These are phyloP conservation scores for Fusarium brachygibbosum DNA, from an alignment of 2,329 filamentous ascomycete species.

Conservation along the genomic window DNA sequence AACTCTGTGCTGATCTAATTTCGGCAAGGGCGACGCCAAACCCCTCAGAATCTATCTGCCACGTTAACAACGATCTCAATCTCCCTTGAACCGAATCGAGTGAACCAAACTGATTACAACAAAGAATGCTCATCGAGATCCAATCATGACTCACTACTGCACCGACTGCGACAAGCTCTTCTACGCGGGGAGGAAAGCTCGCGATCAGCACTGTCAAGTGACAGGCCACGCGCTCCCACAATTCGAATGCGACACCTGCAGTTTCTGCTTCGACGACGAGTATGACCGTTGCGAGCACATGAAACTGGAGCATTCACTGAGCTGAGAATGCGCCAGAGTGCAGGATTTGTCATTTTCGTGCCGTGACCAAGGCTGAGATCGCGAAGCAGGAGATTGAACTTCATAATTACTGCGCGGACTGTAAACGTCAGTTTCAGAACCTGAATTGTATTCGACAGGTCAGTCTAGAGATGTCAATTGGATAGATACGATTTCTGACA, in stretches of 20 bases:
- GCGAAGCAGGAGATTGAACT: conserved; percentile 48
- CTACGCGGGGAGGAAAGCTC: conserved; percentile 40
- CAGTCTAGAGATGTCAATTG: accelerated
- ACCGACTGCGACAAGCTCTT: conserved; percentile 49
- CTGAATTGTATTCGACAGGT: conserved; percentile 39
- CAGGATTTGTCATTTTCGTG: conserved; percentile 39
- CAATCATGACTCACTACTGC: conserved; percentile 39
- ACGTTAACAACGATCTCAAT: background rate
- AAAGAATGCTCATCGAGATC: background rate
- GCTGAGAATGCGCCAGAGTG: conserved; percentile 42
- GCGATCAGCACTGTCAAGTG: conserved; percentile 48
- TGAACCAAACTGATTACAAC: background rate
- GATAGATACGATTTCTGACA: background rate
- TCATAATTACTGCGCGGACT: conserved; percentile 54
- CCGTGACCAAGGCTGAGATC: conserved; percentile 1
- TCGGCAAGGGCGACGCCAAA: background rate
- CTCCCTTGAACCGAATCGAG: background rate
- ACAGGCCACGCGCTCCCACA: conserved; percentile 46
- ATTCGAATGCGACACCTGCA: conserved; percentile 51
- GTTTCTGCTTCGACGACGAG: conserved; percentile 42
- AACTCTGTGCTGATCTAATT: background rate
- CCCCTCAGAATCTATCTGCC: background rate
- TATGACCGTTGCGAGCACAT: conserved; percentile 50
- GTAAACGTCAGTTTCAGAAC: conserved; percentile 51
- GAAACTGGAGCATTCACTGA: conserved; percentile 50